Base-by-base conservation (phyloP, 768 basidiomycete species). In the Amanita subjunquillea region DNA sequence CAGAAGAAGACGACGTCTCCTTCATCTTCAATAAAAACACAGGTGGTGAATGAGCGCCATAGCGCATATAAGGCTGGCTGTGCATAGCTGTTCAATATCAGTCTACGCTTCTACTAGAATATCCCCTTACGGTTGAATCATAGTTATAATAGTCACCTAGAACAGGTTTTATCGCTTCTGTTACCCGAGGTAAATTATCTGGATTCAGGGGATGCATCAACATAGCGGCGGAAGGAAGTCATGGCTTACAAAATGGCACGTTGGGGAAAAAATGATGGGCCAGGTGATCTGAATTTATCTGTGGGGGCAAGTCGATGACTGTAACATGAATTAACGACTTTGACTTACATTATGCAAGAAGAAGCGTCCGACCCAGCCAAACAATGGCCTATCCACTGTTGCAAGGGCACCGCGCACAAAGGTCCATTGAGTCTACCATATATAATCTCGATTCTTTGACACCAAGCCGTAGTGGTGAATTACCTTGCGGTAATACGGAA, bases 181-280 rank as follows among this genome's bases (percentile, higher is more conserved):
- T 77, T 2, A 72, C 72, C 55, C 66, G 56, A 7, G 76, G 75
- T 20, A 74, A 68, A 59, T 81, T 76, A 60, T 82, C 79, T 80
- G 45, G 1, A 46, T 47, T 44, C 23, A 4, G 2, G 17, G 15
- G 48, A 36, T 44, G 43, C 7, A 6, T 46, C 1, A 45, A 46
- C 38, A 32, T 34, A 0, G 4, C 34, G 34, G 15, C 30, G 53
- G 42, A 52, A 20, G 6, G 37, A 41, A 10, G 54, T 55, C 60
- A 50, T 29, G 60, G 9, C 76, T 63, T 59, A 82, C 79, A 83
- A 62, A 82, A 83, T 48, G 80, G 79, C 37, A 77, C 65, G n/a
- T 63, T 67, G 22, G 73, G 69, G 65, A 83, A 83, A 56, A 82
- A 76, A 58, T 83, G 79, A 59, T 83, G 80, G 2, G 77, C 76